A percentile compares a stretch with the other conserved stretches of the same genome.
These are phyloP conservation scores for Exophiala sideris DNA, from an alignment of 2,329 filamentous ascomycete species.

Conservation along the genomic window DNA sequence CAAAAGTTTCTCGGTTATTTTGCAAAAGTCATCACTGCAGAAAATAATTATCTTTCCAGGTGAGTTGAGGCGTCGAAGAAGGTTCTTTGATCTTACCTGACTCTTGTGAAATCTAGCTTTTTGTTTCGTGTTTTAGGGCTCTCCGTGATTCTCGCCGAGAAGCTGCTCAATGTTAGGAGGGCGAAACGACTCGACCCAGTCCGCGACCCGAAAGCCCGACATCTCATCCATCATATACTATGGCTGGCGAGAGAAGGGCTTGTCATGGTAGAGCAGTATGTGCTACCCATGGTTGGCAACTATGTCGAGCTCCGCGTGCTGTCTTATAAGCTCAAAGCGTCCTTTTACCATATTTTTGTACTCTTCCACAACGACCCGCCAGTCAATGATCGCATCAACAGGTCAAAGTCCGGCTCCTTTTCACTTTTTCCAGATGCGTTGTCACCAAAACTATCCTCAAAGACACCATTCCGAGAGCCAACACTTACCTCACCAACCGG, in stretches of 20 bases:
- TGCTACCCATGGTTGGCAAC: slow-evolving; percentile 77
- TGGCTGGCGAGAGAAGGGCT: slow-evolving; percentile 93
- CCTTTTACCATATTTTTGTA: slow-evolving; percentile 95
- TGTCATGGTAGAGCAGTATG: slow-evolving; percentile 77
- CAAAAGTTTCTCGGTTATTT: slow-evolving; percentile 93
- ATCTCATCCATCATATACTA: slow-evolving; percentile 85
- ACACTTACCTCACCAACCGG: slow-evolving; percentile 45
- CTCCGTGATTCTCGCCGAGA: slow-evolving; percentile 80
- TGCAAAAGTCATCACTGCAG: slow-evolving; percentile 72
- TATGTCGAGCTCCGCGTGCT: slow-evolving; percentile 84
- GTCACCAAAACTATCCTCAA: slow-evolving; percentile 20
- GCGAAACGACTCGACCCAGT: slow-evolving; percentile 76
- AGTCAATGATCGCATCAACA: slow-evolving; percentile 53
- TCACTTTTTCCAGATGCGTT: slow-evolving; percentile 27
- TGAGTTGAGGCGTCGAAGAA: slow-evolving; percentile 6
- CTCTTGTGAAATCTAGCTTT: slow-evolving; percentile 44
- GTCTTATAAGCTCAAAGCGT: slow-evolving; percentile 85
- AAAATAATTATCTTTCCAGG: slow-evolving; percentile 74
- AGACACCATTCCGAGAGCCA: slow-evolving; percentile 29
- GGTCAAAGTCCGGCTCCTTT: slow-evolving; percentile 21
- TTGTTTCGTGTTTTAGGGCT: slow-evolving; percentile 89
- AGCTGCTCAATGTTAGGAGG: slow-evolving; percentile 78
- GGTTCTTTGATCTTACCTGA: neutral
- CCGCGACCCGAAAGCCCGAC: slow-evolving; percentile 67
- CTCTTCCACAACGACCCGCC: slow-evolving; percentile 90